Base-by-base conservation (phyloP, 2,329 filamentous ascomycete species). In the Nemania sp. region DNA sequence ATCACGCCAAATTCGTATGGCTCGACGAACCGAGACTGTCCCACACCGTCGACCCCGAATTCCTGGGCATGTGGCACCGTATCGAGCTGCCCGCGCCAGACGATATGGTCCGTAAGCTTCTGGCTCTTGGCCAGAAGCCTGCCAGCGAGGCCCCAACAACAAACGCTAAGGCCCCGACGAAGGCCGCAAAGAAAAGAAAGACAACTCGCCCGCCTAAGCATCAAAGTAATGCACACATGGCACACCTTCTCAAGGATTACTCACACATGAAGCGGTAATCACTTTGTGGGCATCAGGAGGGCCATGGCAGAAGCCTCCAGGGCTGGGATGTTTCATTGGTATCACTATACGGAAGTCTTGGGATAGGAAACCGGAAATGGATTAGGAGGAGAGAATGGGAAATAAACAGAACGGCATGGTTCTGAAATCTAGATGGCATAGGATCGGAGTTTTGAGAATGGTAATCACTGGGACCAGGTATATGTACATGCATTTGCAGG, bases 191-290 rank as follows among this genome's bases (percentile, higher is more conserved):
- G 77, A 82, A 90, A 73, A 92, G 93, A 82, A 90, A 91, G 82
- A 89, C 90, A 80, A 92, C 93, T 82, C 93, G 92, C 78, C 85
- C 89, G 52, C 82, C 84, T 49, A 92, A 92, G 72, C 96, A 94
- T 85, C 90, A 91, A 64, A 97, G 93, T 27, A 97, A 97, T 78
- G 89, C 89, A 29, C 94, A 97, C 79, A 97, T 97, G 93, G 86
- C 86, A 73, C 89, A 91, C 71, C 86, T 97, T 67, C 85, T 97
- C 77, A 90, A 93, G 82, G 92, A 73, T 41, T 73, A 69, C 24
- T 66, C 66, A 3, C 69, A 71, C 47, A 61, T 72, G 47, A 72
- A 70, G 53, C 70, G 71, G 5, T 71, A 68, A 60, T 32, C 1
- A 11, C n/a, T n/a, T n/a, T 2, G 24, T 11, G n/a, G 43, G 26